Conservation (phyloP, 306 rosid genomes). For the Chamaecrista fasciculata region DNA sequence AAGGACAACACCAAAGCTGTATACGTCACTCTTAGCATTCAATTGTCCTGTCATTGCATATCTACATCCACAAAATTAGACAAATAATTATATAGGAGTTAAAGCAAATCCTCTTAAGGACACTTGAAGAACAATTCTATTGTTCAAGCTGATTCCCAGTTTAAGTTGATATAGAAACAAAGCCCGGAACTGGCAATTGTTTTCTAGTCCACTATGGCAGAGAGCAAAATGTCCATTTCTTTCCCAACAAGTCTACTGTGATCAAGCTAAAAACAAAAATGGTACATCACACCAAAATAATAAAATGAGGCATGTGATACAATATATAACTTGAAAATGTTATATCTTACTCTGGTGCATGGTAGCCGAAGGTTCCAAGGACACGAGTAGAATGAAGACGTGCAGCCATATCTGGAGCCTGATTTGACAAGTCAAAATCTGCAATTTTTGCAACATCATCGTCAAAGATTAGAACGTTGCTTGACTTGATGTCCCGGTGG, state of each 20-base stretch:
- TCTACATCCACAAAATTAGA: slow-evolving; percentile 51
- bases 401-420: slow-evolving; percentile 99
- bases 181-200: background rate
- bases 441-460: slow-evolving; percentile 92
- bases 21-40: slow-evolving; percentile 93
- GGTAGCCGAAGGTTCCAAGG: slow-evolving; percentile 96
- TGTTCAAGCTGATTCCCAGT: slow-evolving; percentile 19
- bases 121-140: background rate
- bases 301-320: slow-evolving; percentile 2
- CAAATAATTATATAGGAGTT: slow-evolving; percentile 11
- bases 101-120: background rate
- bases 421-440: slow-evolving; percentile 93
- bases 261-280: background rate
- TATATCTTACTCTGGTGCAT: slow-evolving; percentile 89
- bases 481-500: slow-evolving; percentile 93
- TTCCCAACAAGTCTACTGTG: slow-evolving; percentile 20
- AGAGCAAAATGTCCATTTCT: slow-evolving; percentile 22
- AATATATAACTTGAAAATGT: slow-evolving; percentile 9
- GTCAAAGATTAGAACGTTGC: slow-evolving; percentile 88
- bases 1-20: slow-evolving; percentile 93
- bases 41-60: slow-evolving; percentile 96
- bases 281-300: slow-evolving; percentile 14
- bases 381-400: slow-evolving; percentile 97
- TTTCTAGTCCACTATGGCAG: slow-evolving; percentile 12
- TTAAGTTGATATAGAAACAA: slow-evolving; percentile 16